phyloP scores from a whole-genome alignment of 352 stramenopile genomes.

The Globisporangium spiculum region DNA sequence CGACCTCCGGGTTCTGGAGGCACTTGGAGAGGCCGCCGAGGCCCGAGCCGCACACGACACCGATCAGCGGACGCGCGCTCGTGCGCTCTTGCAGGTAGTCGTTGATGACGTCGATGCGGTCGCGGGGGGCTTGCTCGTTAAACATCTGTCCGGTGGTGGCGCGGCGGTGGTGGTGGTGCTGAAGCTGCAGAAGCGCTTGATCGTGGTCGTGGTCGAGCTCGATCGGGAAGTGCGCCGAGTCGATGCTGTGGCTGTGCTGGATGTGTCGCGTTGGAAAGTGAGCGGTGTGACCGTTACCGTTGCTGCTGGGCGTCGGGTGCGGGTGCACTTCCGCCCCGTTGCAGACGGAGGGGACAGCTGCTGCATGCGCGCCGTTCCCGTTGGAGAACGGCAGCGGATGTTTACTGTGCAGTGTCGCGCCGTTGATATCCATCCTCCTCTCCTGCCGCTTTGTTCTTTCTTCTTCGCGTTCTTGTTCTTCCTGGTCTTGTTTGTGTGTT shows the following conservation, averaged over 20 bases:
- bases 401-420: conserved; percentile 2
- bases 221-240: conserved; percentile 24
- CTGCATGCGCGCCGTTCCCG: conserved; percentile 2
- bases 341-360: neutral
- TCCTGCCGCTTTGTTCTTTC: neutral
- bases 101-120: conserved; percentile 80
- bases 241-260: conserved; percentile 47
- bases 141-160: conserved; percentile 62
- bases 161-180: conserved; percentile 36
- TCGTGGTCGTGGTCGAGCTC: conserved; percentile 14
- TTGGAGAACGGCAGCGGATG: neutral
- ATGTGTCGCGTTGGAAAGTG: conserved; percentile 32
- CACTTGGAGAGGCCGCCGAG: conserved; percentile 91
- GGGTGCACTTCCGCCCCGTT: conserved; percentile 15
- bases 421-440: conserved; percentile 3
- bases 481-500: conserved; percentile 2
- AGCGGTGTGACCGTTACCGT: conserved; percentile 6
- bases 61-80: conserved; percentile 55
- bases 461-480: conserved; percentile 3
- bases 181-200: conserved; percentile 9
- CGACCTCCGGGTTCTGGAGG: conserved; percentile 83
- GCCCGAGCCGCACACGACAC: conserved; percentile 94
- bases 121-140: conserved; percentile 55
- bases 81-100: conserved; percentile 62
- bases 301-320: neutral